phyloP scores from a whole-genome alignment of 2,329 filamentous ascomycete species.

The Trichoderma harzianum region DNA sequence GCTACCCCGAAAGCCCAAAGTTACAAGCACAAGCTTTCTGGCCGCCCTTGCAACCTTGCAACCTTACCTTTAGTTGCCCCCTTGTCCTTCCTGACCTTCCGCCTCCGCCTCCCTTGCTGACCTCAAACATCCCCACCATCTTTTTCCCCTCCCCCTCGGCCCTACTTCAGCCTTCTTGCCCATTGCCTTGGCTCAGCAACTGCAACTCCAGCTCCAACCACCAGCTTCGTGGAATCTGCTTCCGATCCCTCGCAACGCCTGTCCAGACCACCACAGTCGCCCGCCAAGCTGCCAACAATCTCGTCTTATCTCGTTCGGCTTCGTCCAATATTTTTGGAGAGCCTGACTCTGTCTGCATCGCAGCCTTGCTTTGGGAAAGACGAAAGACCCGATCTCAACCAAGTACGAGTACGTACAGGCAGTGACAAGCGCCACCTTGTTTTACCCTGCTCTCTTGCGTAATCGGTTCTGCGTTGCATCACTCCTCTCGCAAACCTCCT shows the following conservation, averaged over 20 bases:
- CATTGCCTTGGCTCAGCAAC: constrained; percentile 7
- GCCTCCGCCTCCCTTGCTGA: constrained; percentile 25
- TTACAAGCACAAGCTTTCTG: constrained; percentile 11
- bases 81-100: constrained; percentile 20
- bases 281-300: neutral
- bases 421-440: constrained; percentile 11
- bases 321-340: neutral
- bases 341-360: constrained; percentile 23
- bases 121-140: constrained; percentile 18
- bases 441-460: constrained; percentile 16
- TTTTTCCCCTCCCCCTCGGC: constrained; percentile 16
- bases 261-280: neutral
- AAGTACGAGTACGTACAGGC: neutral
- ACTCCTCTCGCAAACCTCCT: constrained; percentile 15
- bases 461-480: constrained; percentile 21
- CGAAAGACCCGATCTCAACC: neutral
- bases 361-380: constrained; percentile 26
- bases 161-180: constrained; percentile 19
- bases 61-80: constrained; percentile 12
- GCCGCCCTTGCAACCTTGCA: constrained; percentile 23
- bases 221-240: neutral
- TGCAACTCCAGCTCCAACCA: neutral
- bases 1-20: neutral
- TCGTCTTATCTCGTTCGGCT: neutral
- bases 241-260: neutral